These are phyloP conservation scores for Fragaria nilgerrensis DNA, from an alignment of 306 rosid species.

Conservation along the genomic window DNA sequence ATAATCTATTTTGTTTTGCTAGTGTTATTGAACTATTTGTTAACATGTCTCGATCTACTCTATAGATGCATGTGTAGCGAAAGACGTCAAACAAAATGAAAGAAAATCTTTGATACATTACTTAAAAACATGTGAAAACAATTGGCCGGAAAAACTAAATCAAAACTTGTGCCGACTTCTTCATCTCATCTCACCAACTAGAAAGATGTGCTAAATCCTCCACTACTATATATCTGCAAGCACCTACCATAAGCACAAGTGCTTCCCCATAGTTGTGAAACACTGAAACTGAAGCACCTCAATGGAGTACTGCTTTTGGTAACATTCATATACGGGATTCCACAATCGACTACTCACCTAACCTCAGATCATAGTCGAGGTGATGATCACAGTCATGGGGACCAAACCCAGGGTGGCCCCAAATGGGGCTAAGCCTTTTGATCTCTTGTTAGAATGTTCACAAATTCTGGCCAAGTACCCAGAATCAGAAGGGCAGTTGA, in stretches of 20 bases:
- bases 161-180: neutral
- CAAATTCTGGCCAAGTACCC: neutral
- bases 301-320: neutral
- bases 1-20: too few species aligned
- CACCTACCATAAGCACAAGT: neutral
- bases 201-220: neutral
- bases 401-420: slow-evolving; percentile 2
- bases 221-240: neutral
- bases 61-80: too few species aligned
- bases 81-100: neutral
- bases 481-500: neutral
- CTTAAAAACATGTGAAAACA: neutral
- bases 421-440: neutral
- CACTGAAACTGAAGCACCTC: slow-evolving; percentile 2
- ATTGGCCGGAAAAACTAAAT: neutral
- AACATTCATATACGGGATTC: neutral
- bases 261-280: slow-evolving; percentile 6
- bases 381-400: neutral
- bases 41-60: neutral
- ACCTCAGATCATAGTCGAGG: neutral
- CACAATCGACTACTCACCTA: slow-evolving; percentile 1
- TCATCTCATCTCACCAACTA: neutral
- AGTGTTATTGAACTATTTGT: too few species aligned
- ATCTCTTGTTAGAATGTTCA: slow-evolving; percentile 2
- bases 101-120: neutral